These are phyloP conservation scores for Austroboletus festivus DNA, from an alignment of 768 basidiomycete genomes.

Conservation along the genomic window DNA sequence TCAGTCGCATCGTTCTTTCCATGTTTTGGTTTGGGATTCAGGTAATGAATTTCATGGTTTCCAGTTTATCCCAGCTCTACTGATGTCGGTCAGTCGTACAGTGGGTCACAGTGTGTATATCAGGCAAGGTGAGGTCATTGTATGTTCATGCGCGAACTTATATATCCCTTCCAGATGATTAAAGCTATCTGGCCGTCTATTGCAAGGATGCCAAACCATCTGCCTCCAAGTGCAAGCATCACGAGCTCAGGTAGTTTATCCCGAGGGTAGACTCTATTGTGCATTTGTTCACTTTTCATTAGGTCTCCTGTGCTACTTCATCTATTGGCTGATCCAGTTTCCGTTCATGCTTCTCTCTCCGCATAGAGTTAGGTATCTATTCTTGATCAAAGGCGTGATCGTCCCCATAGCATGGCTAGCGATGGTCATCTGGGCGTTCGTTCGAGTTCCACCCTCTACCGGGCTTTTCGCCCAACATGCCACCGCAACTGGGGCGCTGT, in stretches of 20 bases:
- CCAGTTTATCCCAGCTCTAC: background rate
- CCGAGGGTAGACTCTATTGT: no score
- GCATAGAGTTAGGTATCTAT: constrained; percentile 72
- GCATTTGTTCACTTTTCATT: background rate
- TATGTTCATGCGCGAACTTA: background rate
- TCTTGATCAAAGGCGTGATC: constrained; percentile 62
- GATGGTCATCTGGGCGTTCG: constrained; percentile 78
- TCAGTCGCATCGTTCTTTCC: constrained; percentile 70
- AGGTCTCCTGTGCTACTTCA: constrained; percentile 73
- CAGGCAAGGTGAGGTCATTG: constrained; percentile 35
- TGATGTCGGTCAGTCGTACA: constrained; percentile 39
- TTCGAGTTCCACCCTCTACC: constrained; percentile 57
- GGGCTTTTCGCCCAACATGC: constrained; percentile 57
- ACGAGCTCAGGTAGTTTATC: constrained; percentile 63
- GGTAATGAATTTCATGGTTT: constrained; percentile 32
- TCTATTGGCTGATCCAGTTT: constrained; percentile 77
- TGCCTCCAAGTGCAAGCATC: constrained; percentile 56
- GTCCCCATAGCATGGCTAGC: constrained; percentile 66
- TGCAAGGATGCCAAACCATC: constrained; percentile 58
- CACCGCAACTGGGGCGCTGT: constrained; percentile 44
- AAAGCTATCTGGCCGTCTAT: constrained; percentile 82
- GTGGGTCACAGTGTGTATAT: constrained; percentile 71
- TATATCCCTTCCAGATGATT: constrained; percentile 44
- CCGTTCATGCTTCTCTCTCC: constrained; percentile 76
- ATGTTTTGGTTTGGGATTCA: constrained; percentile 84